Evolutionary conservation across 768 basidiomycete genomes (phyloP).

Genomic region (Trametes maxima): DNA sequence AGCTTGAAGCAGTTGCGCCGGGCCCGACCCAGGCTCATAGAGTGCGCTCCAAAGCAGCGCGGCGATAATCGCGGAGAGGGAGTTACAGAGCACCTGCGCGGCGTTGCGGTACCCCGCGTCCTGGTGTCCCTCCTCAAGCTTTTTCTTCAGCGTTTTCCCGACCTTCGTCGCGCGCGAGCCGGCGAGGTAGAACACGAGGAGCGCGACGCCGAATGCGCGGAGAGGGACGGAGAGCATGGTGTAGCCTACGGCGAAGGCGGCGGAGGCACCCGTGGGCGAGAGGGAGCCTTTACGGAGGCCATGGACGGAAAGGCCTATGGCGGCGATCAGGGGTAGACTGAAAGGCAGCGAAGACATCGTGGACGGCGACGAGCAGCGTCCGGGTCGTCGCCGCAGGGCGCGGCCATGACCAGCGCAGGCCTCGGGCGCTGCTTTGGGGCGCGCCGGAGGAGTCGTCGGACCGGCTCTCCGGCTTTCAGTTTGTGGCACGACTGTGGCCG

Average conservation of each 20-base stretch:
- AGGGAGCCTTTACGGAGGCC: constrained; percentile 77
- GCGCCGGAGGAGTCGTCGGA: not conserved
- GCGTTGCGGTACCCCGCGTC: constrained; percentile 74
- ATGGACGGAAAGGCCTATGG: constrained; percentile 61
- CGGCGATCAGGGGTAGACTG: constrained; percentile 34
- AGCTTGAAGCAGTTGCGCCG: constrained; percentile 7
- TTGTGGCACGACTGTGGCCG: not conserved
- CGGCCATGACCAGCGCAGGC: no score
- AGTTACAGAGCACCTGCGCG: constrained; percentile 85
- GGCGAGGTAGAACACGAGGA: constrained; percentile 78
- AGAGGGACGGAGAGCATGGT: constrained; percentile 68
- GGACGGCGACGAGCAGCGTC: not conserved
- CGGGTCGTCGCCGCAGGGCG: not conserved
- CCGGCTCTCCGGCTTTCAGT: no score
- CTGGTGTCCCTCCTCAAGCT: constrained; percentile 78
- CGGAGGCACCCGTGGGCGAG: constrained; percentile 71
- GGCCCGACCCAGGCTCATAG: constrained; percentile 48
- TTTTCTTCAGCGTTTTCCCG: constrained; percentile 73
- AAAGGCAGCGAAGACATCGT: constrained; percentile 36
- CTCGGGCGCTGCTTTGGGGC: not conserved
- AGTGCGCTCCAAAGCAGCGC: constrained; percentile 63
- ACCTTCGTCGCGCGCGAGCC: constrained; percentile 88
- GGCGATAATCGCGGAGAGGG: constrained; percentile 62
- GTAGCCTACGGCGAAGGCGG: constrained; percentile 79
- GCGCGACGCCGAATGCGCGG: constrained; percentile 60